Percentiles rank a stretch among this genome's conserved stretches.
phyloP scores from a whole-genome alignment of 148 eudicot genomes.

The Euryodendron excelsum region DNA sequence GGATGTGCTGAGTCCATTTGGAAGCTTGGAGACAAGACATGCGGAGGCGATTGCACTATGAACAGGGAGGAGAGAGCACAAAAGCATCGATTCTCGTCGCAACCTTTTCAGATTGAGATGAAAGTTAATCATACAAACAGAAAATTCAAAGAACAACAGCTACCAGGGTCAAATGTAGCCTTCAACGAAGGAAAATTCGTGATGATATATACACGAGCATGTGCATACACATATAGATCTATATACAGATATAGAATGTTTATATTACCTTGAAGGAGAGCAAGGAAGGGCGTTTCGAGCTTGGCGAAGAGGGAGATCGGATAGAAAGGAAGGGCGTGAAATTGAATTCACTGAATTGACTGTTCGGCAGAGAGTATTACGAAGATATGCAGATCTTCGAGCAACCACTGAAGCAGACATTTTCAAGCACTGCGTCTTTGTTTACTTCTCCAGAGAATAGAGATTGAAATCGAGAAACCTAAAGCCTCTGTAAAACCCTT shows the following conservation, averaged over 20 bases:
- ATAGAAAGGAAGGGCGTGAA: background rate
- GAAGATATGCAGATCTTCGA: background rate
- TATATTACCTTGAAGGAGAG: background rate
- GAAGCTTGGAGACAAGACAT: background rate
- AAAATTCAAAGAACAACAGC: background rate
- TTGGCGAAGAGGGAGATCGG: background rate
- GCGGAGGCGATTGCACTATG: slow-evolving; percentile 2
- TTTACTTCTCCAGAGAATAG: background rate
- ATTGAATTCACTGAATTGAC: background rate
- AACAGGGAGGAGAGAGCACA: background rate
- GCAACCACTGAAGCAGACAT: background rate
- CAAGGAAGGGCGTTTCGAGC: background rate
- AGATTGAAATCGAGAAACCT: background rate
- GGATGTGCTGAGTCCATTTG: background rate
- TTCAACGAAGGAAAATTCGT: background rate
- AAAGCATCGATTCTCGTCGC: background rate
- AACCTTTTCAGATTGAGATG: background rate
- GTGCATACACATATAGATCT: background rate
- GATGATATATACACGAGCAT: background rate
- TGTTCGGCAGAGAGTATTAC: background rate
- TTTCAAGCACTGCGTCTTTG: no score
- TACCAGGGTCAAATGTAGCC: background rate
- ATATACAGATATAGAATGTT: no score
- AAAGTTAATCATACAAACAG: background rate
- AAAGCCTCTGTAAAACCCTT: background rate